Evolutionary conservation across 768 basidiomycete species (phyloP), one percentile per base, ranked within the genome.

Genomic region (Podaxis sp.): DNA sequence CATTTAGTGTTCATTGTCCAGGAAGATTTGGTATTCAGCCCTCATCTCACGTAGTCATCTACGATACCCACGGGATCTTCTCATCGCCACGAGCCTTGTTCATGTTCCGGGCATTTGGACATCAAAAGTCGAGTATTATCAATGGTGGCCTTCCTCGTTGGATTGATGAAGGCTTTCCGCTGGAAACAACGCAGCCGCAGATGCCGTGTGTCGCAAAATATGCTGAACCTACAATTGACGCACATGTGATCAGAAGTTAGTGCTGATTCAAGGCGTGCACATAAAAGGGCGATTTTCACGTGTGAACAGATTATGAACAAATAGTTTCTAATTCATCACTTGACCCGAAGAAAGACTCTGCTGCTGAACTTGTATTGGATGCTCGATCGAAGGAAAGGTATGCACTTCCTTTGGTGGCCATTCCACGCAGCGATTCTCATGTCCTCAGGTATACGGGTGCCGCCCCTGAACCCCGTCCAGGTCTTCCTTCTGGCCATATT

Each of bases 101-200:
- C 79, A 98, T 93, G 79, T 97, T 98, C 82, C 84, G 90, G 74
- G 81, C 90, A 23, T 94, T 97, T 73, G 92, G 93, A 6, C 97
- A 99, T 72, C 73, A 79, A 35, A 87, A 87, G 47, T 92, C 94
- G 6, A 92, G 90, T 62, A 82, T 98, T 10, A 80, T 99, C 14
- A 86, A 98, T 71, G 97, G 97, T n/a, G 96, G 95, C 18, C 81
- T 98, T 11, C 93, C 91, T 35, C 76, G 83, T 42, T 96, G 92
- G 91, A 77, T 84, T 61, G 80, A 79, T 32, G 86, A 90, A 68
- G 86, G 87, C 18, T 74, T 82, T 14, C 76, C 80, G n/a, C 67
- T 84, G 9, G 87, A 85, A 52, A 67, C 69, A 23, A 73, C 75
- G 5, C 51, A 71, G 14, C 72, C 73, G 5, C 63, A 64, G 23